Base-by-base conservation (phyloP, 208 protist genomes). In the Leishmania turanica region DNA sequence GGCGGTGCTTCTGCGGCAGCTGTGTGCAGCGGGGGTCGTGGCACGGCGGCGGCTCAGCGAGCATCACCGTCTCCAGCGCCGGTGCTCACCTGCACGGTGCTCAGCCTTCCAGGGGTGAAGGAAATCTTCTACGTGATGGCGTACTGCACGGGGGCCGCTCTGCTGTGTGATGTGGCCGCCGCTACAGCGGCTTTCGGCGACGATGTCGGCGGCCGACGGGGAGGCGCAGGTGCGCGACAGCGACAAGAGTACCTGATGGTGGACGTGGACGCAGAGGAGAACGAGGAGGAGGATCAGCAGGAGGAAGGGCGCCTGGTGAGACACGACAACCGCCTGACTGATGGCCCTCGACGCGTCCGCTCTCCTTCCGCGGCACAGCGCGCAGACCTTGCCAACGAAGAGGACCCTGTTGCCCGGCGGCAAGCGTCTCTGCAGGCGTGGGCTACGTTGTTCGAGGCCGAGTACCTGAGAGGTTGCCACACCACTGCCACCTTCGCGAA, bases 101-200 rank as follows among this genome's bases (percentile, higher is more conserved):
- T 96, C 42, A 84, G 81, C 47, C 54, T 96, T 7, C 91, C 91
- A 0, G 86, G 86, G 24, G 62, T 91, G 77, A 82, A 90, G 66
- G 75, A 92, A 45, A 62, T 95, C 27, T 96, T 94, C 60, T 95
- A 90, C 72, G 93, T 90, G 27, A 75, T 92, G 7, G 89, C 91
- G 1, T 94, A 93, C 86, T 88, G 84, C 75, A 65, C 90, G 17
- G 93, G 93, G 0, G 86, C 84, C 31, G 90, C 91, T 2, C 85
- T 96, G 47, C 62, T 88, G 77, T 84, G 76, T 5, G 93, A 94
- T 58, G 82, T 64, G 21, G 17, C 53, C 24, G 53, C 17, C 24
- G 58, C 51, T 0, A 51, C 40, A 37, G 42, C 78, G 27, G 17
- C 66, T 75, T 27, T 27, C 68, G 24, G 77, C 9, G 1, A 75